These are phyloP conservation scores for Articulospora tetracladia DNA, from an alignment of 495 filamentous ascomycete species.

Conservation along the genomic window DNA sequence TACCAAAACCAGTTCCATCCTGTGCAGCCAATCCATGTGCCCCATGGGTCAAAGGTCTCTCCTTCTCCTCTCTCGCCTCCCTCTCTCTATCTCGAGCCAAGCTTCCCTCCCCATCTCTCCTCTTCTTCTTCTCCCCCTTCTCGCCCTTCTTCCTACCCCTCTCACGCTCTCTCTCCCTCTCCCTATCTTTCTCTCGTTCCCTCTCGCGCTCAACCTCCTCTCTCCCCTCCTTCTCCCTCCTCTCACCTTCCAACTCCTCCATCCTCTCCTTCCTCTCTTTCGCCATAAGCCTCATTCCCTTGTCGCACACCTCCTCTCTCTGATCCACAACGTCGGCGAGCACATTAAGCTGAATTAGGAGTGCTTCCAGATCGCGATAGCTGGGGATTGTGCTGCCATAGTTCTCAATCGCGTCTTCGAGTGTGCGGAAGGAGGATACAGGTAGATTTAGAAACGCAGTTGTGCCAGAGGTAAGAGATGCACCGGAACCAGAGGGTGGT, in stretches of 20 bases:
- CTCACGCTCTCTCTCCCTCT: conserved; percentile 33
- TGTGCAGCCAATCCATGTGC: conserved; percentile 65
- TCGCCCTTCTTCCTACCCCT: conserved; percentile 33
- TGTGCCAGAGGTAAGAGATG: conserved; percentile 52
- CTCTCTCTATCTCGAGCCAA: conserved; percentile 52
- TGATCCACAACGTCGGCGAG: conserved; percentile 63
- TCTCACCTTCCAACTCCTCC: conserved; percentile 40
- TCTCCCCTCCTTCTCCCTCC: conserved; percentile 36
- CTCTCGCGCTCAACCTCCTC: conserved; percentile 34
- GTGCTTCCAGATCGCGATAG: conserved; percentile 64
- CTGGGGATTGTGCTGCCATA: conserved; percentile 66
- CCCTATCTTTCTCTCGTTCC: conserved; percentile 26
- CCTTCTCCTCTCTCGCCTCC: conserved; percentile 53
- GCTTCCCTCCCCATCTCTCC: conserved; percentile 43
- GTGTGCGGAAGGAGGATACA: conserved; percentile 43
- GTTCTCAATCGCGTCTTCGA: conserved; percentile 69
- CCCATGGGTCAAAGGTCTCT: conserved; percentile 57
- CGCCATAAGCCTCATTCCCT: conserved; percentile 67
- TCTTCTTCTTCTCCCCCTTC: conserved; percentile 56
- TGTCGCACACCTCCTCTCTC: conserved; percentile 60
- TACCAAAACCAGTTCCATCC: conserved; percentile 64
- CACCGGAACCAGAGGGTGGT: conserved; percentile 43
- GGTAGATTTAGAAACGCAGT: conserved; percentile 63
- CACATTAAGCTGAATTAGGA: conserved; percentile 63
- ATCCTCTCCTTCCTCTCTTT: conserved; percentile 56